A percentile compares a stretch with the other conserved stretches of the same genome.
These are phyloP conservation scores for Apophysomyces trapeziformis DNA, from an alignment of 371 early-diverging fungal species.

Conservation along the genomic window DNA sequence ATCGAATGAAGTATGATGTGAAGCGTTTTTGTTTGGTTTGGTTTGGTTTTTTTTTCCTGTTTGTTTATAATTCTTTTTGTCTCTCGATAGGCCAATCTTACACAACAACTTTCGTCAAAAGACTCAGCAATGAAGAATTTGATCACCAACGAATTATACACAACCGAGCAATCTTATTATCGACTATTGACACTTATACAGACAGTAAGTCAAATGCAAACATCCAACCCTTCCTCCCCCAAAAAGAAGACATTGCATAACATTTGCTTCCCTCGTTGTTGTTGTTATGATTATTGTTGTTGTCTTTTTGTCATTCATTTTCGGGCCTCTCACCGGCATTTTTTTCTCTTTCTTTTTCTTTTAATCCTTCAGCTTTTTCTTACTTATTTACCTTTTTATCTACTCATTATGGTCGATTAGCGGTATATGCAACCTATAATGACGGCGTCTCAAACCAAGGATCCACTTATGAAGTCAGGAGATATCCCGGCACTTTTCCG, in stretches of 20 bases:
- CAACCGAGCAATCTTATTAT: slow-evolving; percentile 37
- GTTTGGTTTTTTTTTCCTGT: not conserved
- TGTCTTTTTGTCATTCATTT: too few relatives aligned
- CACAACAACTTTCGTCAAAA: slow-evolving; percentile 13
- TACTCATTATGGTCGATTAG: slow-evolving; percentile 13
- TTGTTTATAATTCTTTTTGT: not conserved
- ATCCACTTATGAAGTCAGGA: slow-evolving; percentile 34
- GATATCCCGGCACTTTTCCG: slow-evolving; percentile 44
- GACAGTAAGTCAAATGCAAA: slow-evolving; percentile 26
- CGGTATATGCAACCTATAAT: slow-evolving; percentile 48
- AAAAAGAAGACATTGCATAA: too few relatives aligned
- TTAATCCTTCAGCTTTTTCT: too few relatives aligned
- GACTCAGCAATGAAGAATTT: slow-evolving; percentile 22
- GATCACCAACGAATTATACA: slow-evolving; percentile 26
- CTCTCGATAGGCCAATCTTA: not conserved
- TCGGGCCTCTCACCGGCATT: too few relatives aligned
- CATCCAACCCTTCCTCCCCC: not conserved
- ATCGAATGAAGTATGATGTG: too few relatives aligned
- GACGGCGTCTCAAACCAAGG: slow-evolving; percentile 29
- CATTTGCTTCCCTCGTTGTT: too few relatives aligned
- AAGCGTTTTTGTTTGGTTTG: not conserved
- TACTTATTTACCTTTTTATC: too few relatives aligned
- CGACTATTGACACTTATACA: slow-evolving; percentile 34
- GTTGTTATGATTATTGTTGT: too few relatives aligned
- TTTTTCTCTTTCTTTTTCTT: too few relatives aligned